Evolutionary conservation across 1,139 yeast species (phyloP), one percentile per base, ranked within the genome.

Genomic region (Hansenula sp.): DNA sequence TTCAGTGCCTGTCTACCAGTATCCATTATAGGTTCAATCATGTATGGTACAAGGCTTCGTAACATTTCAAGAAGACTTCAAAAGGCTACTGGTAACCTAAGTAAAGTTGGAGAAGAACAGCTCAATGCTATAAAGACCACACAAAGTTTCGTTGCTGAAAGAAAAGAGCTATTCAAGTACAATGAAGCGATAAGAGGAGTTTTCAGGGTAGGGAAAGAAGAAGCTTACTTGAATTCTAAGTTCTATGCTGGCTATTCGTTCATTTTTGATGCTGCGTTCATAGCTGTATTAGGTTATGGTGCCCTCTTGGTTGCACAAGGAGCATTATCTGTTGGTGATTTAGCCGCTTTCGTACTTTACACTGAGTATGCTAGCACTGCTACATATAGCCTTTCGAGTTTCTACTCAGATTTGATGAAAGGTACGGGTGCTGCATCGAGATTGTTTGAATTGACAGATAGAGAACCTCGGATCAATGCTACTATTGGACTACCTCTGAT

Each of bases 391-490:
- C 65, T 93, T 36, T 93, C 96, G 1, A 84, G 85, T 48, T 91
- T 91, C 61, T 91, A 90, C 59, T 84, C 96, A 1, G 98, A 93
- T 60, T 68, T 91, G 47, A 91, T 93, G 96, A 93, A 91, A 67
- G 98, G 97, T 40, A 84, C 91, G 8, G 99, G 99, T 48, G 98
- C 98, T 0, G 94, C 97, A 0, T 86, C 95, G 44, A 75, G 99
- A 50, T 70, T 93, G 43, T 93, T 93, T 67, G 98, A 93, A 64
- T 71, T 93, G 40, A 76, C 84, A 41, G 96, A 90, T 54, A 77
- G 84, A 62, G 68, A 80, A 47, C 93, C 96, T 3, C 60, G 66
- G 27, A 88, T 91, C 38, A 71, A 77, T 32, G 78, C 89, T 12
- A 74, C 84, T 3, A 57, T 67, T 32, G 97, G 97, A 25, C 52